Base-by-base conservation (phyloP, 2,329 filamentous ascomycete species). In the Diplocarpon rosae region DNA sequence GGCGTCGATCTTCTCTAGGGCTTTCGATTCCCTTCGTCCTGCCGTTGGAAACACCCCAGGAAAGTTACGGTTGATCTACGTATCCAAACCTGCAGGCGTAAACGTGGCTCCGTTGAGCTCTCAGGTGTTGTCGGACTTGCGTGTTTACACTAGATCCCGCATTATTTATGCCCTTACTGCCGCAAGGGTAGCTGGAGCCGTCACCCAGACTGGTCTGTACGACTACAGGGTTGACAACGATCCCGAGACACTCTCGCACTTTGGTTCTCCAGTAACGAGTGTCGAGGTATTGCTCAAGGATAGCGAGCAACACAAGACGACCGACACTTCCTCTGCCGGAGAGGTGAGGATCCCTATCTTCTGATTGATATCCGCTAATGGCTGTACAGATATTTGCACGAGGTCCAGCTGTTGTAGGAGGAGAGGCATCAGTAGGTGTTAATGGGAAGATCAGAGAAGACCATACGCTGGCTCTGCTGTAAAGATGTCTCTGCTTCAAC, bases 151-250 rank as follows among this genome's bases (percentile, higher is more conserved):
- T 1, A 77, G 83, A 24, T 82, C 87, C 1, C 78, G 87, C 41
- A 71, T 95, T 45, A 72, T 93, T 40, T 95, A 96, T 63, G 89
- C 88, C 2, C 71, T 98, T 43, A 84, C 87, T 14, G 80, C 84
- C 1, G 70, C 86, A 17, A 76, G 78, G 49, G 85, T 96, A n/a
- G 90, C 89, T 2, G 92, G 92, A 31, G 83, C 89, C 1, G 76
- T 94, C n/a, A 71, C 83, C 1, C 90, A 96, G 66, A 94, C 85
- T 7, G 80, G 85, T 49, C 73, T 89, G 32, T 93, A 85, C 59
- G 90, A 96, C 62, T 96, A 96, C 63, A 72, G 90, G 53, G 71
- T 73, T 50, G 66, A 64, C 31, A 63, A 33, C 60, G 52, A 51
- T 54, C 44, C 47, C 1, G 65, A 63, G 10, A 61, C 60, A 48